Evolutionary conservation across 345 rosid species (phyloP), one percentile per base, ranked within the genome.

Genomic region (Tarenaya hassleriana): DNA sequence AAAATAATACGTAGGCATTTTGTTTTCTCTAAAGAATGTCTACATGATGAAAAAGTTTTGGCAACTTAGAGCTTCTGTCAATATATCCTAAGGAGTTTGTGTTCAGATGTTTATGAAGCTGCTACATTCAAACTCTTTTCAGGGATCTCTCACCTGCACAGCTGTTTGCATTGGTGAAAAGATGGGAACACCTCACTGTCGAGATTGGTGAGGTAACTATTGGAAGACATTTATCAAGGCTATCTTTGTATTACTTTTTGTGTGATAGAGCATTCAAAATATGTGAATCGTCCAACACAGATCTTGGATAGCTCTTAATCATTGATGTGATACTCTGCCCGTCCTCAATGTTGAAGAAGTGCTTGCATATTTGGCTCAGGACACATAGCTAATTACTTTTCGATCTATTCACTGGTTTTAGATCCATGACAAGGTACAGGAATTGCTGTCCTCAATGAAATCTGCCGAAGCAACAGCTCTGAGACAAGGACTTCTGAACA

Each of bases 111-210:
- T 55, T 49, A 49, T 67, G 44, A 49, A 35, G 29, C 42, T 58
- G 31, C 70, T 71, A 50, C 66, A 52, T 15, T 50, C 57, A 68
- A 29, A 50, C 50, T 59, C 59, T 65, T 44, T 59, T 68, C 72
- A 87, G 96, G 94, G 94, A 74, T 69, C 80, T 88, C 72, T 70
- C 97, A 38, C 74, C 72, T 21, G 34, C 49, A 29, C 73, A 72
- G 60, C 71, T 88, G 45, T 38, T 34, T 41, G 56, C 66, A 61
- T 56, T 92, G 77, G 69, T 88, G 29, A 74, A 73, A 67, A 70
- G 60, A 45, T 92, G 95, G 96, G 86, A 81, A 69, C 73, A 48
- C 41, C 75, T 73, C 50, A 69, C 86, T 0, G 50, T 52, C 0
- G 80, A 69, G 50, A 49, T 65, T 44, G 51, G 62, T 54, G 78